phyloP scores from a whole-genome alignment of 2,329 filamentous ascomycete genomes.

The Pseudohalonectria lignicola region DNA sequence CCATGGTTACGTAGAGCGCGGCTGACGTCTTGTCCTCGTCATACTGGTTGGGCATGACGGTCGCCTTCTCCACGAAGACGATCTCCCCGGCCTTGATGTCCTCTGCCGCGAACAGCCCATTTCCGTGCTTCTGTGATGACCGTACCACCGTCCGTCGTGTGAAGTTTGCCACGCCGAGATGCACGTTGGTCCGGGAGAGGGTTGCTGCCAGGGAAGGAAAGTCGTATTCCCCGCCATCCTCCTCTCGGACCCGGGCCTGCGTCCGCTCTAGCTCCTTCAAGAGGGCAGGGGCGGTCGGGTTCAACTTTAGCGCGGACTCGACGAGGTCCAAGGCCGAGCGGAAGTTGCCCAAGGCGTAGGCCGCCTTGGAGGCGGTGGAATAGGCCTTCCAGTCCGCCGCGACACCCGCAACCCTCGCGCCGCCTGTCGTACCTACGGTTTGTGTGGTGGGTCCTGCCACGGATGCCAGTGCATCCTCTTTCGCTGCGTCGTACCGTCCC shows the following conservation, averaged over 20 bases:
- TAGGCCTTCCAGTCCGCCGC: constrained; percentile 20
- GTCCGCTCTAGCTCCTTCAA: constrained; percentile 13
- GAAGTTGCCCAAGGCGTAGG: constrained; percentile 22
- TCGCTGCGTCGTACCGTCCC: constrained; percentile 19
- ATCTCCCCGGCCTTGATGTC: constrained; percentile 25
- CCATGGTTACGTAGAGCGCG: constrained; percentile 28
- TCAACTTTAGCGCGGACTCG: constrained; percentile 12
- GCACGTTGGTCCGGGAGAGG: constrained; percentile 7
- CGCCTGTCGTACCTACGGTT: too few species aligned
- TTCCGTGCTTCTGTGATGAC: constrained; percentile 22
- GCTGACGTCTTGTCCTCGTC: constrained; percentile 26
- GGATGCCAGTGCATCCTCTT: constrained; percentile 19
- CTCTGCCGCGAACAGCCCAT: constrained; percentile 28
- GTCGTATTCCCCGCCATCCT: constrained; percentile 15
- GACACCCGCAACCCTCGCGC: constrained; percentile 5
- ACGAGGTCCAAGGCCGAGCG: constrained; percentile 9
- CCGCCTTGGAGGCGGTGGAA: constrained; percentile 20
- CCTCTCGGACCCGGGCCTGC: constrained; percentile 14
- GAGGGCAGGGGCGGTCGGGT: constrained; percentile 6
- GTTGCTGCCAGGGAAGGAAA: constrained; percentile 14
- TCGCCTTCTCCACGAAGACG: constrained; percentile 29
- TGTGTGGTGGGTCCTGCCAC: not conserved
- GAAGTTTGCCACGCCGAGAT: constrained; percentile 23
- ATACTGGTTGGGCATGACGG: constrained; percentile 28
- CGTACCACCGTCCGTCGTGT: constrained; percentile 18